Evolutionary conservation across 805 yeast genomes (phyloP).

Genomic region (Torulaspora quercuum): DNA sequence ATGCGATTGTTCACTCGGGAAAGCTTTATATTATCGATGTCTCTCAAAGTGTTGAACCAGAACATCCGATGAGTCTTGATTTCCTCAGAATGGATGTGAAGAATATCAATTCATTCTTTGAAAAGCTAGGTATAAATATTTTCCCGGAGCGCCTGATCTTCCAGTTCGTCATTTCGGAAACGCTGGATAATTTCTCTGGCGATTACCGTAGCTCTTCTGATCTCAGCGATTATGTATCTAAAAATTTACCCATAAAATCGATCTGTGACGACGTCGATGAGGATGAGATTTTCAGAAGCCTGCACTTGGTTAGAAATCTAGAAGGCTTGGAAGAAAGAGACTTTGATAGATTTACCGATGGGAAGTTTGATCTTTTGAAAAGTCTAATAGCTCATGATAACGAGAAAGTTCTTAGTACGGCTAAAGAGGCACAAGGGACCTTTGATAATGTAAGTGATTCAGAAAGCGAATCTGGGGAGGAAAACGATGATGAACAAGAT

Average conservation of each 20-base stretch:
- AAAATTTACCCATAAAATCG: slow-evolving; percentile 52
- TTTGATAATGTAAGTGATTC: slow-evolving; percentile 26
- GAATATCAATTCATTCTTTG: slow-evolving; percentile 86
- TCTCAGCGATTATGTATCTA: slow-evolving; percentile 40
- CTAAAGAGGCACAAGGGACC: slow-evolving; percentile 29
- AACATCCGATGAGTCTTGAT: slow-evolving; percentile 94
- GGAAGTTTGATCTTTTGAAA: slow-evolving; percentile 74
- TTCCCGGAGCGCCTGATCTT: slow-evolving; percentile 81
- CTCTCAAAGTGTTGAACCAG: slow-evolving; percentile 96
- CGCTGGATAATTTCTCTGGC: slow-evolving; percentile 41
- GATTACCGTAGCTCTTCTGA: slow-evolving; percentile 32
- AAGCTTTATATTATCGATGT: slow-evolving; percentile 89
- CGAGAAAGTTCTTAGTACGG: slow-evolving; percentile 26
- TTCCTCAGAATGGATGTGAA: slow-evolving; percentile 96
- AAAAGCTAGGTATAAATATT: slow-evolving; percentile 65
- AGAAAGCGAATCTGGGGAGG: slow-evolving; percentile 30
- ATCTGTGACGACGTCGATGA: slow-evolving; percentile 56
- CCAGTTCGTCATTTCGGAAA: slow-evolving; percentile 62
- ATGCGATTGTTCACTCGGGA: slow-evolving; percentile 77
- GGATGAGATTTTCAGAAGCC: slow-evolving; percentile 83
- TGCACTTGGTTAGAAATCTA: slow-evolving; percentile 73
- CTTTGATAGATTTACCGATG: slow-evolving; percentile 70
- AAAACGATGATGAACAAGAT: slow-evolving; percentile 27
- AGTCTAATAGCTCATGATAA: slow-evolving; percentile 52
- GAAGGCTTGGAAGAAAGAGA: slow-evolving; percentile 88